Base-by-base conservation (phyloP, 768 basidiomycete species). In the Kwoniella sp. region DNA sequence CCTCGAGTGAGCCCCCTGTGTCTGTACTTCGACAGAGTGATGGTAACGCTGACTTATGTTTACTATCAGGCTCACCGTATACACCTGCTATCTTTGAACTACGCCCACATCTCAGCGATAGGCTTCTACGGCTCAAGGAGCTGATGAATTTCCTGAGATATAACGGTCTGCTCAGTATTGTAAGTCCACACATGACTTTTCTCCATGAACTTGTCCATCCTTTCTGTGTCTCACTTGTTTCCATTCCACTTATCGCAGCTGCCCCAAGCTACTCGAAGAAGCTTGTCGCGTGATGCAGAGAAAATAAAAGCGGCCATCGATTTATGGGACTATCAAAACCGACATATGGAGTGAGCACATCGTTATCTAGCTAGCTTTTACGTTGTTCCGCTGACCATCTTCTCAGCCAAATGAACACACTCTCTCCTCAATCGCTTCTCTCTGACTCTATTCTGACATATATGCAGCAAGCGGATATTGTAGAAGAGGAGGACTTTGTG, bases 111-210 rank as follows among this genome's bases (percentile, higher is more conserved):
- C 79, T 97, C 67, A 84, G 83, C 4, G 86, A 86, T 44, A 85
- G 91, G 27, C 88, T 88, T 72, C 87, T 88, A 58, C 83, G 90
- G 37, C 81, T 94, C 27, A 87, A 86, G 58, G 91, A 90, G 84
- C 83, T 97, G n/a, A 90, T 95, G 68, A 84, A 84, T 25, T 95
- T 92, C 77, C 90, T 96, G 72, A 90, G 92, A 49, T 88, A 90
- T 56, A 95, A 95, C 77, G 88, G 85, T 0, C 88, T 88, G 5
- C 82, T 94, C 36, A 82, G 82, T 40, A 91, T 90, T 84, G 92
- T 90, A 30, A 68, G 80, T 60, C 37, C 33, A 33, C 33, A 13
- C 33, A 44, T 4, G 17, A 9, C 10, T 30, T n/a, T 10, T 12
- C 44, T 2, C 40, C n/a, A 62, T 69, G 54, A n/a, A n/a, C 64